A percentile compares a stretch with the other conserved stretches of the same genome.
These are phyloP conservation scores for Sporothrix schenckii DNA, from an alignment of 2,329 filamentous ascomycete genomes.

Conservation along the genomic window DNA sequence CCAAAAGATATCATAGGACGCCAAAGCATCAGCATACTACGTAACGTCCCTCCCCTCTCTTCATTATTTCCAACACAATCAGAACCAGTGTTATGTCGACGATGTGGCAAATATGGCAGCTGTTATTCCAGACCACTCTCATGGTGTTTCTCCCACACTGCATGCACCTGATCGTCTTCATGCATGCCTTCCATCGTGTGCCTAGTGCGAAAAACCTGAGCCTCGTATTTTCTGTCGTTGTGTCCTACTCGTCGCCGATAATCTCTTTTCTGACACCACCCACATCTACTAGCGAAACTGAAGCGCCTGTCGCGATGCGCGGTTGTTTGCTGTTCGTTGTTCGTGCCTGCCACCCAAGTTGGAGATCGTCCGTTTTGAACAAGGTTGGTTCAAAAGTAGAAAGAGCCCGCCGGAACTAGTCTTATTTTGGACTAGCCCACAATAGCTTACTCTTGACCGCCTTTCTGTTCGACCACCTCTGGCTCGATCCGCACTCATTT, in stretches of 20 bases:
- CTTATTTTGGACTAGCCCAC: conserved; percentile 18
- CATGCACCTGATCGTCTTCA: conserved; percentile 18
- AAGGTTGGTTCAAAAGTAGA: conserved; percentile 28
- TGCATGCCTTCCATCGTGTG: not conserved
- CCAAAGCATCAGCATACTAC: not conserved
- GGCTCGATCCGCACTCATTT: not conserved
- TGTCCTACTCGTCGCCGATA: not conserved
- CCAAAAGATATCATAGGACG: not conserved
- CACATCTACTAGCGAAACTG: not conserved
- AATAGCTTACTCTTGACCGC: conserved; percentile 29
- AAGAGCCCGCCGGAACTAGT: conserved; percentile 27
- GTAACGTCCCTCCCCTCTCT: not conserved
- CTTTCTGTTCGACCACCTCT: conserved; percentile 29
- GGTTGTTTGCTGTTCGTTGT: conserved; percentile 21
- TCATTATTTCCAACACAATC: not conserved
- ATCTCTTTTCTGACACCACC: conserved; percentile 10
- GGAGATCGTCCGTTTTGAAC: conserved; percentile 3
- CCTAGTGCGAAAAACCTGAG: conserved; percentile 10
- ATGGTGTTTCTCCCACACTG: conserved; percentile 15
- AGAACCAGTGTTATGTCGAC: not conserved
- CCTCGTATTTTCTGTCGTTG: not conserved
- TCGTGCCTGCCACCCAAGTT: conserved; percentile 22
- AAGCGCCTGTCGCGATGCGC: conserved; percentile 28
- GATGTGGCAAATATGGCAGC: not conserved
- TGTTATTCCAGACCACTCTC: not conserved